Evolutionary conservation across 371 early-diverging fungal species (phyloP).

Genomic region (Mortierella sp.): DNA sequence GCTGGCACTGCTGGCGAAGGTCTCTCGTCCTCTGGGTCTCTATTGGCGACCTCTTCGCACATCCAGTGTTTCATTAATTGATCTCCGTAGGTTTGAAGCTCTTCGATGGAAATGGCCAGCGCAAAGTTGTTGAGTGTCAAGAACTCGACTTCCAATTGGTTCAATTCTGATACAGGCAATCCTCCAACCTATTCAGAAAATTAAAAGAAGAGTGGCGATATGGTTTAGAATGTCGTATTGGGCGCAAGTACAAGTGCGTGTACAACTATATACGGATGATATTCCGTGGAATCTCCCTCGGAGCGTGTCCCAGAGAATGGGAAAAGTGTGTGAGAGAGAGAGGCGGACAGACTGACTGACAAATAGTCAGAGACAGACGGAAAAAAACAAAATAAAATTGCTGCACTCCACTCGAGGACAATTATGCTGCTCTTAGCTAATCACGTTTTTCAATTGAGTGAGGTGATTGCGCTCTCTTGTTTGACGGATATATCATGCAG

Average conservation of each 20-base stretch:
- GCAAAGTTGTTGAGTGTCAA: constrained; percentile 82
- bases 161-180: constrained; percentile 88
- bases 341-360: not conserved
- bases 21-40: constrained; percentile 43
- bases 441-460: constrained; percentile 21
- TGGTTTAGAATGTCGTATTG: not conserved
- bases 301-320: too few relatives aligned
- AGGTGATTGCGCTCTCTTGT: constrained; percentile 9
- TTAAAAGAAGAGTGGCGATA: constrained; percentile 1
- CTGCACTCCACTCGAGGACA: not conserved
- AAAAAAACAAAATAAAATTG: not conserved
- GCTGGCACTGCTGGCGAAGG: constrained; percentile 45
- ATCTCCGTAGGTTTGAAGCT: constrained; percentile 85
- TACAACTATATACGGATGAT: not conserved
- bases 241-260: not conserved
- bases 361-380: too few relatives aligned
- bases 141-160: constrained; percentile 89
- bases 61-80: constrained; percentile 73
- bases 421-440: constrained; percentile 38
- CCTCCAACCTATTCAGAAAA: constrained; percentile 84
- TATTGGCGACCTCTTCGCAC: constrained; percentile 57
- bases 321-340: not conserved
- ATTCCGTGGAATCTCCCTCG: constrained; percentile 6
- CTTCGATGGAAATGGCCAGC: constrained; percentile 77
- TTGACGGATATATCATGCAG: constrained; percentile 8